Evolutionary conservation across 1,139 yeast genomes (phyloP).

Genomic region (Kodamaea derodonti): DNA sequence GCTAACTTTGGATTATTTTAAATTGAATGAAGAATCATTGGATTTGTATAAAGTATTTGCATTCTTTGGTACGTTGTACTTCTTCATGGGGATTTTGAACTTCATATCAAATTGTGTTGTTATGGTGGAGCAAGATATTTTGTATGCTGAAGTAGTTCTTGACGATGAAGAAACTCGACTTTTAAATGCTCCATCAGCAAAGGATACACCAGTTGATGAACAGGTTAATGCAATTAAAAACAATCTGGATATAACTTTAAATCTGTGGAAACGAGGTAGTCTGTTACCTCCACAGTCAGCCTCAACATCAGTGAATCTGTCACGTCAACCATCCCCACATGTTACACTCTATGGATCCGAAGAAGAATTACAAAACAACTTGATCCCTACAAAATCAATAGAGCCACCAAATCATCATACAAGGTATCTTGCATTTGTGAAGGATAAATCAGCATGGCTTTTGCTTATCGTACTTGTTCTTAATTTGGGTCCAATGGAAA

Average conservation of each 20-base stretch:
- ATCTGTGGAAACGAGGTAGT: too few relatives aligned
- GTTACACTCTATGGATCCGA: too few relatives aligned
- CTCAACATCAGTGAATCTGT: not conserved
- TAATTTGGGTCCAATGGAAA: slow-evolving; percentile 81
- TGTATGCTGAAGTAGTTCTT: slow-evolving; percentile 26
- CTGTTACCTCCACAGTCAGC: not conserved
- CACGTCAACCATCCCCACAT: not conserved
- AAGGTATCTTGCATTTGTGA: slow-evolving; percentile 49
- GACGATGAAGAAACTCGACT: slow-evolving; percentile 24
- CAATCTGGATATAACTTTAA: not conserved
- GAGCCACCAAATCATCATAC: slow-evolving; percentile 47
- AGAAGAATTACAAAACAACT: slow-evolving; percentile 1
- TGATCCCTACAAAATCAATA: slow-evolving; percentile 24
- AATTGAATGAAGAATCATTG: slow-evolving; percentile 24
- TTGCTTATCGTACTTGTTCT: slow-evolving; percentile 61
- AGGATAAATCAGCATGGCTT: slow-evolving; percentile 63
- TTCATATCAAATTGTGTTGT: slow-evolving; percentile 64
- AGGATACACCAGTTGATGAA: too few relatives aligned
- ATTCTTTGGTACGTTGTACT: slow-evolving; percentile 55
- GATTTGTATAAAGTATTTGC: slow-evolving; percentile 53
- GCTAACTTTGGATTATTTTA: slow-evolving; percentile 41
- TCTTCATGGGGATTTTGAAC: slow-evolving; percentile 52
- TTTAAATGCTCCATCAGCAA: slow-evolving; percentile 10
- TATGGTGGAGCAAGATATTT: slow-evolving; percentile 53
- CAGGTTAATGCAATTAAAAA: too few relatives aligned